Evolutionary conservation across 345 rosid genomes (phyloP).

Genomic region (Draba incana): DNA sequence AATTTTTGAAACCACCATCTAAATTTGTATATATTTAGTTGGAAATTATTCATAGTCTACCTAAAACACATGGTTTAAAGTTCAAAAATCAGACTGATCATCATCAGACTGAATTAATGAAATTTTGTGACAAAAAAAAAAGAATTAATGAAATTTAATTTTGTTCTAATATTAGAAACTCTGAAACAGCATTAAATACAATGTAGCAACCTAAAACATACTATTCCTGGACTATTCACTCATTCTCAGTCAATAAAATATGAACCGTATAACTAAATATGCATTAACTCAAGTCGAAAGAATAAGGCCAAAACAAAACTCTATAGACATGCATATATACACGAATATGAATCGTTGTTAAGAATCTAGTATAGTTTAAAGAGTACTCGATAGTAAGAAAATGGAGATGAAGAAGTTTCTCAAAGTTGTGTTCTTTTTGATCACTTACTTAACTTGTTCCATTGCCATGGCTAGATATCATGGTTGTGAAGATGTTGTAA

Average conservation of each 20-base stretch:
- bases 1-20: constrained; percentile 10
- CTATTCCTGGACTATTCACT: constrained; percentile 5
- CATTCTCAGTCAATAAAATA: background rate
- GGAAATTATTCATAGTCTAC: constrained; percentile 3
- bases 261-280: background rate
- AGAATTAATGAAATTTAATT: constrained; percentile 3
- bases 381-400: background rate
- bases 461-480: constrained; percentile 21
- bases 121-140: no score
- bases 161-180: constrained; percentile 25
- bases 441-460: constrained; percentile 21
- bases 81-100: constrained; percentile 29
- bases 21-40: constrained; percentile 15
- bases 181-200: constrained; percentile 25
- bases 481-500: constrained; percentile 2
- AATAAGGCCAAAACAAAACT: background rate
- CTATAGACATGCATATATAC: constrained; percentile 18
- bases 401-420: constrained; percentile 28
- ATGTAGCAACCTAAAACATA: constrained; percentile 31
- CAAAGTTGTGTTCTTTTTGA: constrained; percentile 7
- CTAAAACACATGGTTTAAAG: constrained; percentile 34
- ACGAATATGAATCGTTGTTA: background rate
- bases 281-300: constrained; percentile 11
- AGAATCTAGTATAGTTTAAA: background rate
- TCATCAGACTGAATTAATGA: no score